These are phyloP conservation scores for Lactarius vividus DNA, from an alignment of 768 basidiomycete species.

Conservation along the genomic window DNA sequence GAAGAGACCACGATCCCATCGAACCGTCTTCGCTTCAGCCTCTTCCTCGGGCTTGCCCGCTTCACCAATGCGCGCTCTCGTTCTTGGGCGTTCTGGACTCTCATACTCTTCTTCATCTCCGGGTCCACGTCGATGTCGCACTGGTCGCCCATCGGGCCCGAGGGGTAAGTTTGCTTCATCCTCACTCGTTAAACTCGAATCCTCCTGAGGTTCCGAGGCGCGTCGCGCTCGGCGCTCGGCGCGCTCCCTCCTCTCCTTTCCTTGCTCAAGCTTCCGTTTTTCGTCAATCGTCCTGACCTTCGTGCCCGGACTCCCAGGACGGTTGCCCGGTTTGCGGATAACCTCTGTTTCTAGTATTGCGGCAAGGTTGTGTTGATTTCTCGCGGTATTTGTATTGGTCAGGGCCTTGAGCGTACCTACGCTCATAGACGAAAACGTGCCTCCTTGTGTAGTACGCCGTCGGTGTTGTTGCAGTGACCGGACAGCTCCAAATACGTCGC, in stretches of 20 bases:
- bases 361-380: constrained; percentile 62
- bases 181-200: constrained; percentile 31
- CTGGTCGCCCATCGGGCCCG: constrained; percentile 35
- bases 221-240: constrained; percentile 58
- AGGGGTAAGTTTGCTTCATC: constrained; percentile 32
- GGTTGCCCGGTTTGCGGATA: constrained; percentile 60
- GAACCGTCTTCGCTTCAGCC: constrained; percentile 51
- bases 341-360: constrained; percentile 67
- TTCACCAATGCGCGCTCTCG: constrained; percentile 38
- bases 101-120: constrained; percentile 82
- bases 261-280: constrained; percentile 63
- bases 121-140: constrained; percentile 57
- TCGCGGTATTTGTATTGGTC: constrained; percentile 67
- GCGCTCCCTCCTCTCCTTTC: constrained; percentile 51
- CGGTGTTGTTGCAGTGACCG: constrained; percentile 9
- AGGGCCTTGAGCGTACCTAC: constrained; percentile 65
- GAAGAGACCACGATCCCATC: constrained; percentile 72
- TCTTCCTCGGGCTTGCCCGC: constrained; percentile 30
- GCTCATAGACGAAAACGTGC: constrained; percentile 63
- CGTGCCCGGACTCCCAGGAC: constrained; percentile 78
- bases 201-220: constrained; percentile 22
- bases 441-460: constrained; percentile 29
- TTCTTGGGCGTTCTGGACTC: constrained; percentile 52
- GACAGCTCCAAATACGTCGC: constrained; percentile 40
- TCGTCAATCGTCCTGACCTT: constrained; percentile 68